Evolutionary conservation across 495 filamentous ascomycete species (phyloP).

Genomic region (Neurospora discreta): DNA sequence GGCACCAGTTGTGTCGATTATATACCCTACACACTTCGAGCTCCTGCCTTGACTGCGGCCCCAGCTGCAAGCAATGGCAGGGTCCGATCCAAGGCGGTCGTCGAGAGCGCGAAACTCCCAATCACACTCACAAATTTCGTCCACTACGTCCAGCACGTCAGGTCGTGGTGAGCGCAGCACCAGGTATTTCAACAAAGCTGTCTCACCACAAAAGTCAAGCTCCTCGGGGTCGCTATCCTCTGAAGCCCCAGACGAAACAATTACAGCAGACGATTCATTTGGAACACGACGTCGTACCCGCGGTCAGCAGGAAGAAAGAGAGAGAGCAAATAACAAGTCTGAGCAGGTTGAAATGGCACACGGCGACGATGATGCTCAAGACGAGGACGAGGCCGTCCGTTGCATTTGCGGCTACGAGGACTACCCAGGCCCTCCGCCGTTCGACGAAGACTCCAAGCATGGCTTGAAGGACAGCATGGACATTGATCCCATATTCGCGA

Average conservation of each 20-base stretch:
- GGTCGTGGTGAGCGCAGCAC: conserved; percentile 58
- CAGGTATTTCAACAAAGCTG: conserved; percentile 57
- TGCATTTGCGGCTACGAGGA: conserved; percentile 93
- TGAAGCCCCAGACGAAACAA: conserved; percentile 68
- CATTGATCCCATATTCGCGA: conserved; percentile 46
- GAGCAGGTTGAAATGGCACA: conserved; percentile 43
- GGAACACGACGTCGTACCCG: conserved; percentile 54
- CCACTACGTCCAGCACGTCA: conserved; percentile 56
- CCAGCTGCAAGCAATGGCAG: conserved; percentile 37
- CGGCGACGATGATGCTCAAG: conserved; percentile 52
- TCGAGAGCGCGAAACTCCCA: conserved; percentile 80
- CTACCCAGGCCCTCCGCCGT: conserved; percentile 77
- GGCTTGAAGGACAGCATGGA: conserved; percentile 38
- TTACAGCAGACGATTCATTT: conserved; percentile 42
- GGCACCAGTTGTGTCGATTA: background rate
- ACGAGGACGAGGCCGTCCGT: conserved; percentile 87
- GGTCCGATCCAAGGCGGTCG: conserved; percentile 70
- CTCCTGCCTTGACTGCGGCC: conserved; percentile 17
- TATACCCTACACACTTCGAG: background rate
- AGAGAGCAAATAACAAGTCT: conserved; percentile 36
- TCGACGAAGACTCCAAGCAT: conserved; percentile 47
- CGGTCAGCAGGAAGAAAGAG: conserved; percentile 49
- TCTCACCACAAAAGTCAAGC: conserved; percentile 61
- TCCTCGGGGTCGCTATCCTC: conserved; percentile 63
- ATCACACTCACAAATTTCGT: conserved; percentile 67